Conservation (phyloP, 2,329 filamentous ascomycete species). For the Claviceps digitariae region DNA sequence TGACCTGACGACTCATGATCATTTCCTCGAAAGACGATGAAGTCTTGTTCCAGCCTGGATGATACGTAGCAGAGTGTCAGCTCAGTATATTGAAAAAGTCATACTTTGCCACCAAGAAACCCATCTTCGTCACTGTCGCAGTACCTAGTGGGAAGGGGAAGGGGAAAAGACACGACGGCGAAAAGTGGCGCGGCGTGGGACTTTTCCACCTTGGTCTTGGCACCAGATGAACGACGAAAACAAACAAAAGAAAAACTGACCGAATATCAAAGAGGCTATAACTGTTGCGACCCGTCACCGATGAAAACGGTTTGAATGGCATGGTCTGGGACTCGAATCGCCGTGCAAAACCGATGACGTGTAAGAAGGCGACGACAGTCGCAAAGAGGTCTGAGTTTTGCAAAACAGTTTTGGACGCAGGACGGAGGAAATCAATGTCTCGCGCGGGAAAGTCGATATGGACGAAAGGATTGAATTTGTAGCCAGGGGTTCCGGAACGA, state of each 20-base stretch:
- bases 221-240: not conserved
- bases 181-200: not conserved
- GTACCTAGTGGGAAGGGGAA: not conserved
- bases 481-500: not conserved
- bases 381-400: not conserved
- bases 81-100: not conserved
- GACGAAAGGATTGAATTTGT: not conserved
- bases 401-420: not conserved
- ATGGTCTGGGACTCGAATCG: constrained; percentile 21
- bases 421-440: not conserved
- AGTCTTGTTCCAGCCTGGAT: constrained; percentile 59
- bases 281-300: constrained; percentile 35
- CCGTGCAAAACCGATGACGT: not conserved
- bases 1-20: constrained; percentile 66
- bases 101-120: not conserved
- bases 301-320: constrained; percentile 43
- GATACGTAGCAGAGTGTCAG: constrained; percentile 1
- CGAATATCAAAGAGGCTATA: constrained; percentile 45
- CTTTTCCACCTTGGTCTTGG: not conserved
- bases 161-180: not conserved
- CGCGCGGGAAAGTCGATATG: not conserved
- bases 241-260: constrained; percentile 21
- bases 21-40: constrained; percentile 63
- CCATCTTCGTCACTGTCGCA: not conserved
- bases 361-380: not conserved